Conservation (phyloP, 2,329 filamentous ascomycete genomes). For the Cladosporium sp. region DNA sequence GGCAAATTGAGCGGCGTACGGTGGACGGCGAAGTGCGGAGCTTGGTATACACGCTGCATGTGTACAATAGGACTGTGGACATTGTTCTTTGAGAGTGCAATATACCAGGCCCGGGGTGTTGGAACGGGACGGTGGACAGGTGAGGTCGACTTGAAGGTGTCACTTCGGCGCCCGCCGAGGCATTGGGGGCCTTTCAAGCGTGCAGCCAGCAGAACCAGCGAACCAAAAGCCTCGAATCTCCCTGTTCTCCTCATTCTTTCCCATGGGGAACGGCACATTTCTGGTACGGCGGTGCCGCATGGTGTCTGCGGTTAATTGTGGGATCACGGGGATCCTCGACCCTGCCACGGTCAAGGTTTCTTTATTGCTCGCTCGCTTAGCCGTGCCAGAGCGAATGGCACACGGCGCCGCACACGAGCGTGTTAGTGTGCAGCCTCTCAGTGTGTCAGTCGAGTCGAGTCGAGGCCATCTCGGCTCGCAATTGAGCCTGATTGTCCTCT, state of each 20-base stretch:
- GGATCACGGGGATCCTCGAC: slow-evolving; percentile 4
- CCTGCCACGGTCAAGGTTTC: slow-evolving; percentile 7
- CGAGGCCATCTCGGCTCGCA: slow-evolving; percentile 21
- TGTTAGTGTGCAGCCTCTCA: neutral
- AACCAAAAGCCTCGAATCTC: neutral
- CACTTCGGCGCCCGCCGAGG: neutral
- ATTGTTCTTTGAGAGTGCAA: neutral
- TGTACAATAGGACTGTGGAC: neutral
- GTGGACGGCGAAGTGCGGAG: slow-evolving; percentile 1
- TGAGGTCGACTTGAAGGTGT: neutral
- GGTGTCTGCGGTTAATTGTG: slow-evolving; percentile 20
- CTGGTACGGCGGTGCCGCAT: neutral
- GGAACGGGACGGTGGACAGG: neutral
- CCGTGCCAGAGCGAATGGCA: slow-evolving; percentile 17
- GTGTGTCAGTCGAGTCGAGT: neutral
- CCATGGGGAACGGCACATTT: slow-evolving; percentile 14
- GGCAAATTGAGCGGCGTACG: slow-evolving; percentile 1
- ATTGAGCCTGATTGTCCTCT: slow-evolving; percentile 20
- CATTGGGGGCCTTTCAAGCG: neutral
- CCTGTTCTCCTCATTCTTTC: slow-evolving; percentile 10
- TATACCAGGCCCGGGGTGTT: neutral
- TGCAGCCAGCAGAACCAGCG: neutral
- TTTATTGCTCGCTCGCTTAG: slow-evolving; percentile 19
- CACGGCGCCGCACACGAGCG: slow-evolving; percentile 1
- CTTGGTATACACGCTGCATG: neutral